phyloP scores from a whole-genome alignment of 352 stramenopile genomes.

The Phytophthora colocasiae region DNA sequence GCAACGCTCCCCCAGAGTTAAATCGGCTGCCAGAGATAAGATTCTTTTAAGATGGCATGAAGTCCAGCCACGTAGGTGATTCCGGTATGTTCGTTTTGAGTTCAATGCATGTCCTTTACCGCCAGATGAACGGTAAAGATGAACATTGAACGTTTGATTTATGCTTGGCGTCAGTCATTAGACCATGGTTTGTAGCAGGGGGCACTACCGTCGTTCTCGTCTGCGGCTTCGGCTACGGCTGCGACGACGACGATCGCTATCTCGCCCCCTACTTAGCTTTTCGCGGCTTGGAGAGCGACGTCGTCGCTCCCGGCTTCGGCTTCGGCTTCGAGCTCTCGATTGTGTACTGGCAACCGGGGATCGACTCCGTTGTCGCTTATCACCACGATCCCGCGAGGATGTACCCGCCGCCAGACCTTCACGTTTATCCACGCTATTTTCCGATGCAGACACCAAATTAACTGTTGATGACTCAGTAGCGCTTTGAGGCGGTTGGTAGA shows the following conservation, averaged over 20 bases:
- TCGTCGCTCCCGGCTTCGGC: constrained; percentile 38
- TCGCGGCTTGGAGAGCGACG: constrained; percentile 30
- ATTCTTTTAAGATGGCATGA: constrained; percentile 21
- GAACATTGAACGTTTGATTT: constrained; percentile 28
- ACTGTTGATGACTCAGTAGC: constrained; percentile 8
- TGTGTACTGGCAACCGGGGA: constrained; percentile 20
- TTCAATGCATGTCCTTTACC: constrained; percentile 28
- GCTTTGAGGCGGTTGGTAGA: constrained; percentile 49
- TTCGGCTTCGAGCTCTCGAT: constrained; percentile 27
- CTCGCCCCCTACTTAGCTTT: constrained; percentile 23
- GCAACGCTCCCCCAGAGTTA: constrained; percentile 55
- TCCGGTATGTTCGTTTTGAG: constrained; percentile 29
- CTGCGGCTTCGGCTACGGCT: constrained; percentile 44
- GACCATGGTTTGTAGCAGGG: too few relatives aligned
- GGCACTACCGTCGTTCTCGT: constrained; percentile 22
- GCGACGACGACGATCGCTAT: constrained; percentile 39
- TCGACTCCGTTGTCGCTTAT: constrained; percentile 32
- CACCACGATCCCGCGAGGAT: background rate
- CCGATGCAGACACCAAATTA: constrained; percentile 4
- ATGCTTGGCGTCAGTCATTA: background rate
- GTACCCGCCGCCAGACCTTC: background rate
- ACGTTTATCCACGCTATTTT: constrained; percentile 10
- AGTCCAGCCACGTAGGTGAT: constrained; percentile 19
- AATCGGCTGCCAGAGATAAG: constrained; percentile 14
- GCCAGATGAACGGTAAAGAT: constrained; percentile 14